A percentile compares a stretch with the other conserved stretches of the same genome.
These are phyloP conservation scores for Aurantiochytrium sp. DNA, from an alignment of 108 stramenopile species.

Conservation along the genomic window DNA sequence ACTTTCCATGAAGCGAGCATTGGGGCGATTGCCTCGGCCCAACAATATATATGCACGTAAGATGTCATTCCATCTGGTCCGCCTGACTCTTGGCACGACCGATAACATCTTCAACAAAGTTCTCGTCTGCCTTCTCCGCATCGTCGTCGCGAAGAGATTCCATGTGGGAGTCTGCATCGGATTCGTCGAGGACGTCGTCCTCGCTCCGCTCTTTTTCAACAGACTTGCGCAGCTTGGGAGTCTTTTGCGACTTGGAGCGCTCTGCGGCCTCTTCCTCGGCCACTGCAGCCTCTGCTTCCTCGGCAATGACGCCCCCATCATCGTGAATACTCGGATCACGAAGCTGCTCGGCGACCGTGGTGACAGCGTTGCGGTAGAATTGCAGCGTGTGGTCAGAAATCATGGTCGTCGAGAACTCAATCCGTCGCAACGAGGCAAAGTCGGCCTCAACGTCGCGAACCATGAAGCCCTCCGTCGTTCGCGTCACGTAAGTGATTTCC, in stretches of 20 bases:
- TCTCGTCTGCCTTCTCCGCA: not conserved
- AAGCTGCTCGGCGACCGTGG: not conserved
- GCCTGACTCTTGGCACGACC: not conserved
- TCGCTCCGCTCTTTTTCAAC: not conserved
- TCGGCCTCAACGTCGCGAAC: not conserved
- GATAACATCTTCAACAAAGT: not conserved
- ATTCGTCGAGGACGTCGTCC: not conserved
- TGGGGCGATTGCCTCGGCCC: no score
- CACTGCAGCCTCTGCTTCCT: not conserved
- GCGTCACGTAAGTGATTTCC: not conserved
- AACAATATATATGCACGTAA: no score
- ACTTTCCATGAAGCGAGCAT: no score
- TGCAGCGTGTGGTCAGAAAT: not conserved
- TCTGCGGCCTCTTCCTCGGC: not conserved
- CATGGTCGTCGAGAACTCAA: not conserved
- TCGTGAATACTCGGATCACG: not conserved
- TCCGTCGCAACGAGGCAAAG: not conserved
- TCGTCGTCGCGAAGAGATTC: not conserved
- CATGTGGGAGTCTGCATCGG: not conserved
- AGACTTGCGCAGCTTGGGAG: not conserved
- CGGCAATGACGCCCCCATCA: not conserved
- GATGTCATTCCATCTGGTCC: not conserved
- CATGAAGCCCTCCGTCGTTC: not conserved
- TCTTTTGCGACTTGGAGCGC: not conserved
- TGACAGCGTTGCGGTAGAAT: not conserved